phyloP scores from a whole-genome alignment of 179 eudicot species.

The Patellifolia procumbens region DNA sequence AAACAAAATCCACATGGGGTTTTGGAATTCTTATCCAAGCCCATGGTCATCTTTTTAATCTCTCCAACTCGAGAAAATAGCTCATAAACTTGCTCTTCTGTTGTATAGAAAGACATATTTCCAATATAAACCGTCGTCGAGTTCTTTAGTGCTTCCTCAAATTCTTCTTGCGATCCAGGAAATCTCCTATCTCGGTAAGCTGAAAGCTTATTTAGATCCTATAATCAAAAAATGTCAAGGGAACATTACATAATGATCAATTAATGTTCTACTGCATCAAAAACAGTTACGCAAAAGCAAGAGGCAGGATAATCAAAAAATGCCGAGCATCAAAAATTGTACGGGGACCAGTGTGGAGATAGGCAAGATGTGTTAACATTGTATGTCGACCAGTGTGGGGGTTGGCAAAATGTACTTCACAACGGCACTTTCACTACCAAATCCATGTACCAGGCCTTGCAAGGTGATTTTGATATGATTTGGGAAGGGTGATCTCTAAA shows the following conservation, averaged over 20 bases:
- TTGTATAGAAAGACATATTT: slow-evolving; percentile 42
- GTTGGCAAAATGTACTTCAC: too few relatives aligned
- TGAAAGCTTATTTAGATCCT: slow-evolving; percentile 40
- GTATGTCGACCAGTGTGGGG: too few relatives aligned
- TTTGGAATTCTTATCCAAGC: slow-evolving; percentile 40
- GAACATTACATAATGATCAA: not conserved
- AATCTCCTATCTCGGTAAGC: slow-evolving; percentile 44
- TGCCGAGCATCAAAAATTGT: too few relatives aligned
- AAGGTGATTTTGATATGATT: too few relatives aligned
- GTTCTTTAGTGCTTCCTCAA: slow-evolving; percentile 41
- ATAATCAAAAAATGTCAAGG: not conserved
- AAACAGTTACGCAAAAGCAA: not conserved
- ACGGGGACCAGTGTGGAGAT: too few relatives aligned
- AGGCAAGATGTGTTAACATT: not conserved
- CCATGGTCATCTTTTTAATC: slow-evolving; percentile 41
- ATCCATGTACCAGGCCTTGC: too few relatives aligned
- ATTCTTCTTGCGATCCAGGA: slow-evolving; percentile 41
- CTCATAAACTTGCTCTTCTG: slow-evolving; percentile 37
- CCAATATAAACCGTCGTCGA: slow-evolving; percentile 39
- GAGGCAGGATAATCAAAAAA: not conserved
- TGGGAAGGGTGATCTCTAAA: too few relatives aligned
- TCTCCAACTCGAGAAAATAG: slow-evolving; percentile 41
- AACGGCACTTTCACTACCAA: too few relatives aligned
- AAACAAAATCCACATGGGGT: slow-evolving; percentile 46
- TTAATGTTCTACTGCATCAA: not conserved